Conservation (phyloP, 306 rosid genomes). For the Dalbergia oliveri region DNA sequence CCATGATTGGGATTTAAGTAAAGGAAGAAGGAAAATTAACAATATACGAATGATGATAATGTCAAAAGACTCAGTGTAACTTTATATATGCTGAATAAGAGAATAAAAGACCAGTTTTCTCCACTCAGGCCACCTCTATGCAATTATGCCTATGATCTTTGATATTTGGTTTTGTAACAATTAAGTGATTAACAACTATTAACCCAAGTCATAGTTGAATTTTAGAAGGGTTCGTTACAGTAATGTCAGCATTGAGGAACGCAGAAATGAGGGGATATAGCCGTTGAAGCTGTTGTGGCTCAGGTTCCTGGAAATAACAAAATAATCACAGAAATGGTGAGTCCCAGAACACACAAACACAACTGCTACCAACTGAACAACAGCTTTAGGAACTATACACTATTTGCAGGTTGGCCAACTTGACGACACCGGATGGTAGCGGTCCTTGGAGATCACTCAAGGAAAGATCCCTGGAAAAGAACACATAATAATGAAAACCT, state of each 20-base stretch:
- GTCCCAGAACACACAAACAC: not conserved
- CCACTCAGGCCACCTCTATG: too few species aligned
- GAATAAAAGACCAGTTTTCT: too few species aligned
- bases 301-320: conserved; percentile 71
- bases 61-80: not conserved
- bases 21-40: not conserved
- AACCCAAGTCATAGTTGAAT: conserved; percentile 2
- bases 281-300: conserved; percentile 71
- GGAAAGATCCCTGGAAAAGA: conserved; percentile 77
- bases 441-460: conserved; percentile 64
- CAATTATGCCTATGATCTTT: not conserved
- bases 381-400: conserved; percentile 60
- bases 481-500: not conserved
- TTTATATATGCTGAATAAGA: too few species aligned
- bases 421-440: conserved; percentile 65
- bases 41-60: not conserved
- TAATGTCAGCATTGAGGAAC: conserved; percentile 66
- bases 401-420: conserved; percentile 61
- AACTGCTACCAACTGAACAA: not conserved
- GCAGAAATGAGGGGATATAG: conserved; percentile 64
- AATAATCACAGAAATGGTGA: conserved; percentile 27
- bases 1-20: conserved; percentile 29
- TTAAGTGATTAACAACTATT: not conserved
- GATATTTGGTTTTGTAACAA: too few species aligned
- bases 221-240: conserved; percentile 63